A percentile compares a stretch with the other conserved stretches of the same genome.
phyloP scores from a whole-genome alignment of 106 monocot genomes.

The Phalaenopsis aphrodite region DNA sequence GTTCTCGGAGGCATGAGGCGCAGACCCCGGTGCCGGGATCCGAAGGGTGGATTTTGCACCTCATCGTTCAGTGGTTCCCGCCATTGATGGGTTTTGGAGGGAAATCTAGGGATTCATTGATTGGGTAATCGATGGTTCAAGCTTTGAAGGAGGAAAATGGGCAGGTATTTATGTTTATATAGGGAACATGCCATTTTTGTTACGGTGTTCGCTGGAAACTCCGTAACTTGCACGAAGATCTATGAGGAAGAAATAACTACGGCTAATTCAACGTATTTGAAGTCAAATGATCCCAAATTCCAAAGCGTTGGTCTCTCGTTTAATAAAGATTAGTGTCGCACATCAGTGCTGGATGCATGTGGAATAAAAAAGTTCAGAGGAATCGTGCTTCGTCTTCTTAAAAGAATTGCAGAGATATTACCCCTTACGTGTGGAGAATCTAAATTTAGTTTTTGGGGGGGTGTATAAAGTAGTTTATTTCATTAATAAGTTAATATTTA shows the following conservation, averaged over 20 bases:
- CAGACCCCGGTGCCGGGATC: background rate
- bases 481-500: no score
- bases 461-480: no score
- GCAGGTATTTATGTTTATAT: background rate
- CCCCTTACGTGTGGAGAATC: no score
- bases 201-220: slow-evolving; percentile 1
- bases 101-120: slow-evolving; percentile 4
- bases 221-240: slow-evolving; percentile 4
- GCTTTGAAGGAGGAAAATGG: background rate
- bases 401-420: no score
- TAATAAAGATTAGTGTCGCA: background rate
- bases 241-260: background rate
- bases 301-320: background rate
- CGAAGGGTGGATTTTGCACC: slow-evolving; percentile 12
- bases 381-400: no score
- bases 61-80: background rate
- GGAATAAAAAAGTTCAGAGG: no score
- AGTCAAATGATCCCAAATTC: background rate
- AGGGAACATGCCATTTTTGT: background rate
- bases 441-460: no score
- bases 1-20: slow-evolving; percentile 10
- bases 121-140: background rate
- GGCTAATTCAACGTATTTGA: background rate
- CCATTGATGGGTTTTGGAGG: background rate
- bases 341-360: no score